These are phyloP conservation scores for Chalaropsis ovoidea DNA, from an alignment of 2,329 filamentous ascomycete genomes.

Conservation along the genomic window DNA sequence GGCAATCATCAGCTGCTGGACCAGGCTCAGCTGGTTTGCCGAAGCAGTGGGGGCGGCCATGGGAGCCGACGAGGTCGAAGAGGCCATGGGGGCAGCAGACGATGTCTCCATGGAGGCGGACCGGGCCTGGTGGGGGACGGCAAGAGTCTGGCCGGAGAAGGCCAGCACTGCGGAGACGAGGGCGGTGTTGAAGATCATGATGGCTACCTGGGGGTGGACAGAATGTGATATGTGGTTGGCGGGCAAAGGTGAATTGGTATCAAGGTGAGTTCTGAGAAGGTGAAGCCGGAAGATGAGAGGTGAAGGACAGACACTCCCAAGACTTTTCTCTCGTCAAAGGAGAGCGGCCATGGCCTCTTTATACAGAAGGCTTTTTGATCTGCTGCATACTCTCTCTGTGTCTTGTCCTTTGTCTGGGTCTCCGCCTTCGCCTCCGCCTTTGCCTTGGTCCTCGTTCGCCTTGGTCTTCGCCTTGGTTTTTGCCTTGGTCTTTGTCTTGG, in stretches of 20 bases:
- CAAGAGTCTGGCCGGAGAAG: constrained; percentile 32
- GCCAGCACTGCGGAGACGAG: constrained; percentile 35
- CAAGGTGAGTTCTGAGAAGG: neutral
- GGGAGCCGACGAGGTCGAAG: neutral
- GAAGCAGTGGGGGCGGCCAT: constrained; percentile 23
- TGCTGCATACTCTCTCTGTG: neutral
- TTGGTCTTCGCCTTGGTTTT: neutral
- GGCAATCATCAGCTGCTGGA: constrained; percentile 30
- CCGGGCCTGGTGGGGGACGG: constrained; percentile 26
- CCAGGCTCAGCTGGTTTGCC: constrained; percentile 26
- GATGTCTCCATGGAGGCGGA: constrained; percentile 12
- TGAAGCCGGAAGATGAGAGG: neutral
- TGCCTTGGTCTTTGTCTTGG: neutral
- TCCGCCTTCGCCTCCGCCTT: constrained; percentile 1
- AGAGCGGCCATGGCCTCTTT: neutral
- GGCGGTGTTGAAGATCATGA: constrained; percentile 34
- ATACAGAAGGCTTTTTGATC: neutral
- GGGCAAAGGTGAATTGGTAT: neutral
- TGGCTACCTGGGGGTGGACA: constrained; percentile 28
- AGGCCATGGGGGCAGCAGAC: neutral
- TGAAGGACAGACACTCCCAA: too few species aligned
- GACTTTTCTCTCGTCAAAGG: neutral
- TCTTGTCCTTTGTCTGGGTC: neutral
- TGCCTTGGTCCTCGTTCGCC: neutral
- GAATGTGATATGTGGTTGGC: constrained; percentile 27